Evolutionary conservation across 768 basidiomycete species (phyloP), one percentile per base, ranked within the genome.

Genomic region (Pisolithus tinctorius): DNA sequence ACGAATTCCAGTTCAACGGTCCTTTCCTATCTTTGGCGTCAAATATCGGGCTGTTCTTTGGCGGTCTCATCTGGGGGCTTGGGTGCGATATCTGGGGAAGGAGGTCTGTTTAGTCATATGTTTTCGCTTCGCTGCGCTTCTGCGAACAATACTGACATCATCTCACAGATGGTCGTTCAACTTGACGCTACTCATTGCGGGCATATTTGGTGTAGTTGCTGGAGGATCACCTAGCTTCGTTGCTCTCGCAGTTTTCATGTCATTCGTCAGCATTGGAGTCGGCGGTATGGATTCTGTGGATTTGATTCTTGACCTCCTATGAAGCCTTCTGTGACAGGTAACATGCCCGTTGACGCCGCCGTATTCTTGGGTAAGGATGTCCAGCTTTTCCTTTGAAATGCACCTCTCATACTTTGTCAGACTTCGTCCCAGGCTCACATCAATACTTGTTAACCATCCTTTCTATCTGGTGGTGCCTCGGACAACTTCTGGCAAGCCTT

Each of bases 381-480:
- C 14, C 16, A 1, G 42, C 7, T 8, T 34, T 20, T 23, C 55
- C 8, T 17, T 36, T 29, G 11, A 17, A 40, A 26, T 8, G 11
- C 6, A 4, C 3, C 46, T 45, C 44, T 40, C 4, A 38, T 25
- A 37, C 10, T 53, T 62, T n/a, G 48, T 44, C 60, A 73, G 82
- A 80, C 58, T 74, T 78, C 37, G 55, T 79, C 4, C 80, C 79
- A 5, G 71, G 71, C 23, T 71, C 73, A 8, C 78, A 82, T 53
- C 81, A 83, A 54, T 83, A 79, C 55, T 68, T 82, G 34, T 63
- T 83, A 42, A 82, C 81, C 1, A 60, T 82, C 45, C 64, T 83
- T 23, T 77, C 78, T 0, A 73, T 81, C 14, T 83, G 77, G 77
- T 83, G 80, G 80, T 75, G 73, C 16, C 59, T 81, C 25, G 82